Conservation (phyloP, 2,329 filamentous ascomycete genomes). For the Diaporthe sp. region DNA sequence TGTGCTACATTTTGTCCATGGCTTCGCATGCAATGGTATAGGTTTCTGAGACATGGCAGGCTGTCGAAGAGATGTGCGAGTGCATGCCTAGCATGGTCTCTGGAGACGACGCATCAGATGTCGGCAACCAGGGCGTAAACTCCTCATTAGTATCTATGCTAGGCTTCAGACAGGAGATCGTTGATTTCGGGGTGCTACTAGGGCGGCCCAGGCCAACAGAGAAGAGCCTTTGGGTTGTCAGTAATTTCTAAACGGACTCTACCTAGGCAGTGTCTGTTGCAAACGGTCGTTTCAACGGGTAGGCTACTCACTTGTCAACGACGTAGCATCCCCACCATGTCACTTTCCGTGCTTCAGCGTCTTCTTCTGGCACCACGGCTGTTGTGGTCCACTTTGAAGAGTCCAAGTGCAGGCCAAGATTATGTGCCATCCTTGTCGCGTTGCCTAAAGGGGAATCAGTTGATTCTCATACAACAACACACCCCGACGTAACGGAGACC, state of each 20-base stretch:
- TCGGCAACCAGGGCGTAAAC: conserved; percentile 42
- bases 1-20: conserved; percentile 41
- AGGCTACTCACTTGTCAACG: conserved; percentile 43
- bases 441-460: too few relatives aligned
- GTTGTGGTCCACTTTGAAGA: conserved; percentile 39
- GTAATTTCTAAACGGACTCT: neutral
- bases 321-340: conserved; percentile 46
- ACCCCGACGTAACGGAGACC: too few relatives aligned
- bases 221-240: conserved; percentile 40
- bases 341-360: conserved; percentile 43
- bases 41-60: conserved; percentile 42
- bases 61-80: conserved; percentile 39
- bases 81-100: conserved; percentile 32
- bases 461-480: too few relatives aligned
- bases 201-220: conserved; percentile 42
- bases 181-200: conserved; percentile 40
- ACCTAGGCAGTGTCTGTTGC: too few relatives aligned
- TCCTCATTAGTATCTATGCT: conserved; percentile 38
- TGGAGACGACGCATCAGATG: neutral
- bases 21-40: conserved; percentile 43
- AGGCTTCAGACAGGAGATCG: conserved; percentile 43
- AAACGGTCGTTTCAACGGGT: too few relatives aligned
- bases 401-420: conserved; percentile 46
- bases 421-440: conserved; percentile 46
- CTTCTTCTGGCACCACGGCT: conserved; percentile 39